Percentiles rank a stretch among this genome's conserved stretches.
Evolutionary conservation across 129 eudicot genomes (phyloP).

Genomic region (Saussurea involucrata): DNA sequence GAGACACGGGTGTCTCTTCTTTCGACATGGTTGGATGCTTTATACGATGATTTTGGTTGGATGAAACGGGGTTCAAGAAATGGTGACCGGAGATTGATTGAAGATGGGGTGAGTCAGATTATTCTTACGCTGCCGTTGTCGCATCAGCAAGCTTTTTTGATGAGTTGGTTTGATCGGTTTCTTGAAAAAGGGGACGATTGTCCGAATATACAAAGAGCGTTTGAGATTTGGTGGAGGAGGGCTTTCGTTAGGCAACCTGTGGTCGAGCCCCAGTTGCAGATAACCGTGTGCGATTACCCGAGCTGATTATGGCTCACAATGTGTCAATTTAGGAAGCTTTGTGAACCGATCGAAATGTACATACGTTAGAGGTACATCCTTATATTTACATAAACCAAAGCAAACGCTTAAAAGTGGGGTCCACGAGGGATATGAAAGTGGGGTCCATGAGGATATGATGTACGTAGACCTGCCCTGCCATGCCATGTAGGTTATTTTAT

Average conservation of each 20-base stretch:
- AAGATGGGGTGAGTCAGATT: conserved; percentile 76
- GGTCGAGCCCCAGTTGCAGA: conserved; percentile 61
- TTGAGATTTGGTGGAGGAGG: conserved; percentile 96
- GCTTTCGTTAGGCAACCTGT: conserved; percentile 71
- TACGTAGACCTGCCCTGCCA: background rate
- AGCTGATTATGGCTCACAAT: conserved; percentile 19
- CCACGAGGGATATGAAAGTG: background rate
- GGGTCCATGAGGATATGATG: background rate
- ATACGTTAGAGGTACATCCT: conserved; percentile 15
- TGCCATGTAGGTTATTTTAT: background rate
- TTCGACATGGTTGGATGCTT: conserved; percentile 92
- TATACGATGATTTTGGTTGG: conserved; percentile 87
- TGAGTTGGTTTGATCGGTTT: conserved; percentile 85
- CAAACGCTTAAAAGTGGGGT: background rate
- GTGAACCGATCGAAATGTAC: background rate
- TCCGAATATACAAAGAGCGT: conserved; percentile 83
- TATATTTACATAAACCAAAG: background rate
- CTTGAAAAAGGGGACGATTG: conserved; percentile 89
- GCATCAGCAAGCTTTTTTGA: conserved; percentile 66
- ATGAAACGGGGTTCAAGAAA: conserved; percentile 59
- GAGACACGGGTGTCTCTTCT: conserved; percentile 59
- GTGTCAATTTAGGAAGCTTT: background rate
- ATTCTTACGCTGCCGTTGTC: conserved; percentile 69
- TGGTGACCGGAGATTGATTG: conserved; percentile 66
- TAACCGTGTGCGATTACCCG: conserved; percentile 71